Evolutionary conservation across 306 rosid species (phyloP).

Genomic region (Lithocarpus polystachyus): DNA sequence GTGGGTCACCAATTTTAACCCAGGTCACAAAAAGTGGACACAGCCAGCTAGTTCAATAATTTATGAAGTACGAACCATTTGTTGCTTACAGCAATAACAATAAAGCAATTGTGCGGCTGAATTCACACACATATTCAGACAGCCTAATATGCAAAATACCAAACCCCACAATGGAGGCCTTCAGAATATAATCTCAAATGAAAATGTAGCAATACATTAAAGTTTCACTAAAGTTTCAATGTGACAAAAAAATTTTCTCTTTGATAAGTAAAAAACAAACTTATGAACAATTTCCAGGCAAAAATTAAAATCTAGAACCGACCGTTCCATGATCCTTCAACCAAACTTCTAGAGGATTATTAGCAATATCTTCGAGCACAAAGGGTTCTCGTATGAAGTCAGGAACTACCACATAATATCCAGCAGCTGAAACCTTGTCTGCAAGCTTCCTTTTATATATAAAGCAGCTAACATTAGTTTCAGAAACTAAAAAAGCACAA

Average conservation of each 20-base stretch:
- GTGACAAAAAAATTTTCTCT: neutral
- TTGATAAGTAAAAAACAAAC: neutral
- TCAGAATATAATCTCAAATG: neutral
- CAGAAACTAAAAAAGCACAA: neutral
- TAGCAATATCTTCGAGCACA: constrained; percentile 22
- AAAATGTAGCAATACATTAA: neutral
- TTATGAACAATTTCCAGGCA: neutral
- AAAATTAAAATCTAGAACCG: constrained; percentile 26
- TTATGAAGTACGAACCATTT: neutral
- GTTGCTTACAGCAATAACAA: neutral
- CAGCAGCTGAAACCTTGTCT: constrained; percentile 72
- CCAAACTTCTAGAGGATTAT: constrained; percentile 46
- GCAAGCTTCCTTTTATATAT: constrained; percentile 64
- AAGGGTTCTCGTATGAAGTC: constrained; percentile 71
- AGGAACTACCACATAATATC: constrained; percentile 74
- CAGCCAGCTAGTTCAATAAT: neutral
- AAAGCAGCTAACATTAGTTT: constrained; percentile 19
- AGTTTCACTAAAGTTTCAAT: neutral
- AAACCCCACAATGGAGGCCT: neutral
- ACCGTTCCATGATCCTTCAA: constrained; percentile 60
- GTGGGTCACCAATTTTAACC: neutral
- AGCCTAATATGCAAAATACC: neutral
- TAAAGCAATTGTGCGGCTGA: neutral
- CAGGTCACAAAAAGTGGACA: neutral
- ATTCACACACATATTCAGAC: neutral